A percentile compares a stretch with the other conserved stretches of the same genome.
These are phyloP conservation scores for Torulaspora microellipsoides DNA, from an alignment of 805 yeast species.

Conservation along the genomic window DNA sequence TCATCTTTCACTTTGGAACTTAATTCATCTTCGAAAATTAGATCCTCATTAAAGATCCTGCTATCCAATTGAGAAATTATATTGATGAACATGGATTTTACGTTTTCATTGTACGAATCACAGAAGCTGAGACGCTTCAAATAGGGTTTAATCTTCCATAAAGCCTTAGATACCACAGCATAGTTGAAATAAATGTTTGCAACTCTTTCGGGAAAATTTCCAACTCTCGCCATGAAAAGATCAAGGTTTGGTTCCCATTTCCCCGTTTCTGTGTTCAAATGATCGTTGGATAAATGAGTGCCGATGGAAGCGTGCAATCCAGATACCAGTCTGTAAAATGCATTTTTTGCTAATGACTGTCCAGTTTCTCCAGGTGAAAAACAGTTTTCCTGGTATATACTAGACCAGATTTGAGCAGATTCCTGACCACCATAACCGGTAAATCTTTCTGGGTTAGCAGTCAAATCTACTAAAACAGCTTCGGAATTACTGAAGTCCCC, in stretches of 20 bases:
- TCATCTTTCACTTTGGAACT: slow-evolving; percentile 64
- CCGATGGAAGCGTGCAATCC: slow-evolving; percentile 97
- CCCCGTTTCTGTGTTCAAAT: slow-evolving; percentile 63
- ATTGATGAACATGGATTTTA: slow-evolving; percentile 40
- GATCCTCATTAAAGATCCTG: slow-evolving; percentile 47
- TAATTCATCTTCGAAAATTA: slow-evolving; percentile 45
- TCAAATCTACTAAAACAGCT: slow-evolving; percentile 78
- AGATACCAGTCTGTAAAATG: slow-evolving; percentile 78
- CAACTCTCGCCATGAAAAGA: slow-evolving; percentile 84
- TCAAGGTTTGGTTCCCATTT: slow-evolving; percentile 80
- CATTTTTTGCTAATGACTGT: slow-evolving; percentile 78
- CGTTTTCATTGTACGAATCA: slow-evolving; percentile 40
- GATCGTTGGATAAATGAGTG: slow-evolving; percentile 86
- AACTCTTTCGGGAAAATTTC: slow-evolving; percentile 81
- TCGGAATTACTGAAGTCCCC: slow-evolving; percentile 55
- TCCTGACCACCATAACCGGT: slow-evolving; percentile 96
- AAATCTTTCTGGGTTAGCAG: slow-evolving; percentile 90
- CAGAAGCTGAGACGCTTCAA: slow-evolving; percentile 50
- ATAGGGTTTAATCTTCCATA: slow-evolving; percentile 59
- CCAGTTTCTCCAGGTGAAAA: slow-evolving; percentile 51
- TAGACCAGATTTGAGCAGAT: slow-evolving; percentile 87
- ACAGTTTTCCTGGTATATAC: slow-evolving; percentile 89
- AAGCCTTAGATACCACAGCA: slow-evolving; percentile 77
- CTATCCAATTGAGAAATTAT: slow-evolving; percentile 37
- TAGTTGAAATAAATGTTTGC: slow-evolving; percentile 89